Conservation (phyloP, 2,329 filamentous ascomycete genomes). For the Cladophialophora immunda region DNA sequence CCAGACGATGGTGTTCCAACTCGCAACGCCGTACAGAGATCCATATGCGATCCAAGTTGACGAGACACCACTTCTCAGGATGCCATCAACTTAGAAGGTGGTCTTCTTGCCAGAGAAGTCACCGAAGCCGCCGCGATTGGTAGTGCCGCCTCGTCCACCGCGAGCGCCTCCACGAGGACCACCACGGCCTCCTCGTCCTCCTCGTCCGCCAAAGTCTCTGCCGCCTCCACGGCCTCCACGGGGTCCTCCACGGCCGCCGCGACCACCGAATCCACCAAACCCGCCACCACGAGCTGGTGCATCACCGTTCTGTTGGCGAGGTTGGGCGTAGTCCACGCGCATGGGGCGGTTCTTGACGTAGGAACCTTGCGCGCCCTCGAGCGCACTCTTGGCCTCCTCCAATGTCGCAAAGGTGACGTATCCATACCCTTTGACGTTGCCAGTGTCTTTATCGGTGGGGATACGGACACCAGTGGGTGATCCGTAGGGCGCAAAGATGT, state of each 20-base stretch:
- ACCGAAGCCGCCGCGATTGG: slow-evolving; percentile 64
- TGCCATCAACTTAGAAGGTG: slow-evolving; percentile 63
- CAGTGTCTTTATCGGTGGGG: slow-evolving; percentile 85
- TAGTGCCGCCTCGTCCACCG: slow-evolving; percentile 55
- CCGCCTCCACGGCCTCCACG: slow-evolving; percentile 54
- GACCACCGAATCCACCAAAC: slow-evolving; percentile 60
- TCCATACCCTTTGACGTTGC: slow-evolving; percentile 88
- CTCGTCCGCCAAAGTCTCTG: slow-evolving; percentile 61
- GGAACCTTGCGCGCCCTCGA: slow-evolving; percentile 74
- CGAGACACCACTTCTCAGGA: background rate
- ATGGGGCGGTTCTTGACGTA: slow-evolving; percentile 77
- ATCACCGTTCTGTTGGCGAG: slow-evolving; percentile 66
- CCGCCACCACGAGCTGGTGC: slow-evolving; percentile 49
- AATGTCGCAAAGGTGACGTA: slow-evolving; percentile 85
- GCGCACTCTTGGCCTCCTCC: slow-evolving; percentile 81
- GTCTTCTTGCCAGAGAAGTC: slow-evolving; percentile 83
- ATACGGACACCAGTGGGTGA: slow-evolving; percentile 82
- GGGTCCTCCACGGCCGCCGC: slow-evolving; percentile 58
- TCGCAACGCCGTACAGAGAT: slow-evolving; percentile 12
- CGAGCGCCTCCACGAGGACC: slow-evolving; percentile 54
- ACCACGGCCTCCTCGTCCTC: slow-evolving; percentile 54
- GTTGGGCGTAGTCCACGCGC: slow-evolving; percentile 82
- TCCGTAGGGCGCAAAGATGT: slow-evolving; percentile 76
- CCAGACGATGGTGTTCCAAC: slow-evolving; percentile 4
- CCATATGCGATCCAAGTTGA: background rate